Evolutionary conservation across 2,329 filamentous ascomycete genomes (phyloP), one percentile per base, ranked within the genome.

Genomic region (Ophiostoma himal-ulmi): DNA sequence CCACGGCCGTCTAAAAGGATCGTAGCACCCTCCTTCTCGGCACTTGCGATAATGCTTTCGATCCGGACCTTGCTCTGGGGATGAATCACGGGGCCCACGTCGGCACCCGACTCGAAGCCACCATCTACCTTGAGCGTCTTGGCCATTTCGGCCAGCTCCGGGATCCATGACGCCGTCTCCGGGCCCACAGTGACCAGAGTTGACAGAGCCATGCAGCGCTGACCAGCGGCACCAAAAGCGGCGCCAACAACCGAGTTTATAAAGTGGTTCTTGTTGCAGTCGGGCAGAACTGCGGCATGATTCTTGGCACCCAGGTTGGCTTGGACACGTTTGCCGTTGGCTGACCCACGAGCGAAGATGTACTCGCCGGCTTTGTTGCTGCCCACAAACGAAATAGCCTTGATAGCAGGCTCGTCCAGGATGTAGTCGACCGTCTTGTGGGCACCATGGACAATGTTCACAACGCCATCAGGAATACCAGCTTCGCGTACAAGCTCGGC

Each of bases 221-320:
- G 92, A 52, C 92, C 92, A 34, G 92, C 92, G 73, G 92, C 92
- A 74, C 92, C 92, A 75, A 95, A 95, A 30, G 92, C 92, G 44
- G 92, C 92, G 74, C 92, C 92, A 5, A 91, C 87, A 74, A 95
- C 91, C 62, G 91, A 90, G 81, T 94, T 95, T 76, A 95, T 82
- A 74, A 93, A 92, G 76, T 94, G 91, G 83, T 95, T 94, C 86
- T 93, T 94, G 84, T 95, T 94, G 83, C 89, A 91, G 82, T 95
- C 92, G 22, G 92, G 92, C 72, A 94, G 86, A 39, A 95, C 89
- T 69, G 91, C 90, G 37, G 91, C 91, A 79, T 95, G 92, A 84
- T 95, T 95, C 86, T 95, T 95, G 75, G 92, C 92, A 57, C 92
- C 92, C 73, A 95, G 82, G 81, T 95, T 95, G 78, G 92, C 92